Conservation (phyloP, 768 basidiomycete genomes). For the Glaciozyma martinii region DNA sequence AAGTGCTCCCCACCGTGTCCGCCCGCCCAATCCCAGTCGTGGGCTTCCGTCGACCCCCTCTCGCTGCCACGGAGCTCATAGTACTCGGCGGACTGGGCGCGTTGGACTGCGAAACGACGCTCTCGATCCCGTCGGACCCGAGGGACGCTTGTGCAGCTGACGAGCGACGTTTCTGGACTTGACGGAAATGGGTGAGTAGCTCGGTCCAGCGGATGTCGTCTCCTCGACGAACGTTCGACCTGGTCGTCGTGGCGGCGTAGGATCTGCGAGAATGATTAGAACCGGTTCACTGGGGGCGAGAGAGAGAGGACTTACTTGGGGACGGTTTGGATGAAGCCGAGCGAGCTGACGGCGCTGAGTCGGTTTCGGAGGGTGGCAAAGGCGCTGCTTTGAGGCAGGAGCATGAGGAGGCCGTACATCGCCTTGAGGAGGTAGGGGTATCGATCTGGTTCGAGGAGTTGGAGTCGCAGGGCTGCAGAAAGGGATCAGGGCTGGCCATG, state of each 20-base stretch:
- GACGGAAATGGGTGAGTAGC: slow-evolving; percentile 79
- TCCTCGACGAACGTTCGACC: background rate
- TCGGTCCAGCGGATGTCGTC: slow-evolving; percentile 98
- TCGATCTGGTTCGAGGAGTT: slow-evolving; percentile 91
- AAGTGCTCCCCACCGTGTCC: too few relatives aligned
- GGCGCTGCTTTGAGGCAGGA: slow-evolving; percentile 91
- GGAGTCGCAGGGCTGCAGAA: slow-evolving; percentile 54
- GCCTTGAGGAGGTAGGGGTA: slow-evolving; percentile 96
- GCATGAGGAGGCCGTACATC: slow-evolving; percentile 91
- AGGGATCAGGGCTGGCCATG: too few relatives aligned
- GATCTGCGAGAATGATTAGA: background rate
- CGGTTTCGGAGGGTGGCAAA: slow-evolving; percentile 91
- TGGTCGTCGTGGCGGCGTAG: background rate
- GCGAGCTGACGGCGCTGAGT: slow-evolving; percentile 85
- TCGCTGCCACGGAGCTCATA: slow-evolving; percentile 41
- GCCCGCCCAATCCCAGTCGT: background rate
- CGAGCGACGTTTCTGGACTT: slow-evolving; percentile 51
- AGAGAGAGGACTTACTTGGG: slow-evolving; percentile 40
- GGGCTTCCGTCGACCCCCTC: background rate
- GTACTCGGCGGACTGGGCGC: too few relatives aligned
- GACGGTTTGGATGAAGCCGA: slow-evolving; percentile 83
- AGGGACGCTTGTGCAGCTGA: background rate
- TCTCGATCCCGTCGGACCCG: too few relatives aligned
- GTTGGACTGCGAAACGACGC: too few relatives aligned
- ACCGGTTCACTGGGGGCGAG: background rate